phyloP scores from a whole-genome alignment of 108 stramenopile species.

The Cyclostephanos tholiformis region DNA sequence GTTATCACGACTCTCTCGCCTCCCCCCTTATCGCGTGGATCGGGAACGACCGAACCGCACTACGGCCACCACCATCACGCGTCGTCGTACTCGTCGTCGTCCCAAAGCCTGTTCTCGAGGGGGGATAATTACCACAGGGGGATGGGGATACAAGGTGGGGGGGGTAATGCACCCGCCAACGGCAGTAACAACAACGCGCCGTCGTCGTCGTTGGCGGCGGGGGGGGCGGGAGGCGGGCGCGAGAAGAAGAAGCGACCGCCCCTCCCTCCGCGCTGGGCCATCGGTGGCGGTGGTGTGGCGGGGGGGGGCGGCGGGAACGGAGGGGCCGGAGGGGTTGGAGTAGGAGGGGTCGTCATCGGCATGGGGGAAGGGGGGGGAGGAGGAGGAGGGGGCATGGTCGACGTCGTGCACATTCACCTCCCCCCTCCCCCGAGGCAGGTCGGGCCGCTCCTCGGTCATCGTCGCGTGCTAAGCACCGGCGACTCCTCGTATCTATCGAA shows the following conservation, averaged over 20 bases:
- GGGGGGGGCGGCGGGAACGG: not conserved
- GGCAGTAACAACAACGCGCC: not conserved
- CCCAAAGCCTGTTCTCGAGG: slow-evolving; percentile 14
- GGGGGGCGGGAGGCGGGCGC: not conserved
- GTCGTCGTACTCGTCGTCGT: not conserved
- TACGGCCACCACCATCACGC: not conserved
- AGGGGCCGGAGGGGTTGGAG: not conserved
- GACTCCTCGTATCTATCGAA: slow-evolving; percentile 33
- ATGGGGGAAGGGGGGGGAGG: not conserved
- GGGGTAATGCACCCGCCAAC: not conserved
- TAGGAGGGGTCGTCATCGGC: not conserved
- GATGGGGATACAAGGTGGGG: too few relatives aligned
- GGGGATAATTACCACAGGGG: not conserved
- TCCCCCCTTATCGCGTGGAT: slow-evolving; percentile 27
- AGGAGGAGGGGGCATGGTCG: not conserved
- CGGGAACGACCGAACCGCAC: not conserved
- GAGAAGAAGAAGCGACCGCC: slow-evolving; percentile 5
- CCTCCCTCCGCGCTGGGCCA: slow-evolving; percentile 13
- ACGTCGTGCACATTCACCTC: slow-evolving; percentile 8
- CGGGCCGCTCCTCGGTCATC: slow-evolving; percentile 28
- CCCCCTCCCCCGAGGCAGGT: slow-evolving; percentile 28
- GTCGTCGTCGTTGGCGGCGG: not conserved
- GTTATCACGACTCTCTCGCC: slow-evolving; percentile 32
- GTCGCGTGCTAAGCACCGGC: slow-evolving; percentile 36
- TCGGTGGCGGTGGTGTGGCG: not conserved